These are phyloP conservation scores for Coniochaeta sp. DNA, from an alignment of 2,329 filamentous ascomycete genomes.

Conservation along the genomic window DNA sequence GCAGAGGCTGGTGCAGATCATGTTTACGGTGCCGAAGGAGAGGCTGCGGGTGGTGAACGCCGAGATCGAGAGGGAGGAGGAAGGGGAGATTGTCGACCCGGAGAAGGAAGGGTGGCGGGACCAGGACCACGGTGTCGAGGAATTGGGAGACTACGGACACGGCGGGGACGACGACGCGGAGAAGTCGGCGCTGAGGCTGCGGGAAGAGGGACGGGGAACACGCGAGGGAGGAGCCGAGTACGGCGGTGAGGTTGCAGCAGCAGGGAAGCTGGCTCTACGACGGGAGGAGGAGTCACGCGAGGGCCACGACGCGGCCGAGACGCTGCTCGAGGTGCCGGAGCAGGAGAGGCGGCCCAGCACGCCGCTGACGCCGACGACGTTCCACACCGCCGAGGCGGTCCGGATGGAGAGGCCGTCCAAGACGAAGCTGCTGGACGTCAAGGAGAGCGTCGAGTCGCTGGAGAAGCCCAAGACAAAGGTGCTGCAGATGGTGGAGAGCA, in stretches of 20 bases:
- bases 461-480: constrained; percentile 38
- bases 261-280: constrained; percentile 1
- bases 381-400: constrained; percentile 41
- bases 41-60: constrained; percentile 84
- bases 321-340: constrained; percentile 10
- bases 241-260: constrained; percentile 9
- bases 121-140: constrained; percentile 2
- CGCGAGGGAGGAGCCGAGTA: not conserved
- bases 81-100: constrained; percentile 35
- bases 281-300: not conserved
- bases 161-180: not conserved
- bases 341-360: constrained; percentile 23
- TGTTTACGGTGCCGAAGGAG: constrained; percentile 90
- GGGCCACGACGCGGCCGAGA: not conserved
- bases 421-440: constrained; percentile 4
- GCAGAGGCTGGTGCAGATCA: constrained; percentile 67
- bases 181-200: not conserved
- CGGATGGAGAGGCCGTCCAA: constrained; percentile 17
- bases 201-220: constrained; percentile 5
- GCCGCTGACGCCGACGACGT: constrained; percentile 6
- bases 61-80: constrained; percentile 40
- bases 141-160: not conserved
- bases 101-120: constrained; percentile 15
- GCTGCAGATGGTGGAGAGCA: constrained; percentile 46
- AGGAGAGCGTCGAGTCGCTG: constrained; percentile 10